These are phyloP conservation scores for Cladorrhinum samala DNA, from an alignment of 495 filamentous ascomycete species.

Conservation along the genomic window DNA sequence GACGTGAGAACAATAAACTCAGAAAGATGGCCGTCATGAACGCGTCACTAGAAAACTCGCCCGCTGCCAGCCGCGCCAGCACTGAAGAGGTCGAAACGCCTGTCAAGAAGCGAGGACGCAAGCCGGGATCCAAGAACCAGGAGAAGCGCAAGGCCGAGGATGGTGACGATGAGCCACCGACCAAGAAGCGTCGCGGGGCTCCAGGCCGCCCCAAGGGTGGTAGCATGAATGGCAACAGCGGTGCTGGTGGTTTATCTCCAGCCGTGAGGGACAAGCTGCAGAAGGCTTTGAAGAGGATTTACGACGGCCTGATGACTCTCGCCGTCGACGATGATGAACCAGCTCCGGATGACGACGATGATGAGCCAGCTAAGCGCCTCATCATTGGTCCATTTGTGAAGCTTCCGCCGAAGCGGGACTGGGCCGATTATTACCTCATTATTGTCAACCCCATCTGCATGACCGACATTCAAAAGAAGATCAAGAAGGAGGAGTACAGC, in stretches of 20 bases:
- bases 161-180: slow-evolving; percentile 71
- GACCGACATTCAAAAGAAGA: slow-evolving; percentile 85
- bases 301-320: slow-evolving; percentile 72
- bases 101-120: slow-evolving; percentile 68
- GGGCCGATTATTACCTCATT: slow-evolving; percentile 89
- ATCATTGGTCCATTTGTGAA: slow-evolving; percentile 95
- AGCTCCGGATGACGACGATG: slow-evolving; percentile 25
- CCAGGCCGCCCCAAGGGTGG: slow-evolving; percentile 57
- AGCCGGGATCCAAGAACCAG: slow-evolving; percentile 55
- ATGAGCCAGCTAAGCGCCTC: slow-evolving; percentile 51
- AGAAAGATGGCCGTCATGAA: slow-evolving; percentile 44
- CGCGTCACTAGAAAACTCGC: slow-evolving; percentile 61
- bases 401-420: slow-evolving; percentile 77
- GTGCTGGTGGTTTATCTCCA: slow-evolving; percentile 27
- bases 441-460: slow-evolving; percentile 90
- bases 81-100: slow-evolving; percentile 62
- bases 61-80: slow-evolving; percentile 67
- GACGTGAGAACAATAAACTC: slow-evolving; percentile 67
- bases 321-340: slow-evolving; percentile 59
- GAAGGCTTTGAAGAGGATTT: slow-evolving; percentile 64
- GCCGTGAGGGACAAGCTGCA: slow-evolving; percentile 61
- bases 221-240: slow-evolving; percentile 13
- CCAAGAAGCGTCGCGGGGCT: slow-evolving; percentile 67
- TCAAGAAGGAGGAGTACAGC: slow-evolving; percentile 88
- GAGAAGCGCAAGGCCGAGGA: slow-evolving; percentile 86